phyloP scores from a whole-genome alignment of 768 basidiomycete genomes.

The Phallus indusiatus region DNA sequence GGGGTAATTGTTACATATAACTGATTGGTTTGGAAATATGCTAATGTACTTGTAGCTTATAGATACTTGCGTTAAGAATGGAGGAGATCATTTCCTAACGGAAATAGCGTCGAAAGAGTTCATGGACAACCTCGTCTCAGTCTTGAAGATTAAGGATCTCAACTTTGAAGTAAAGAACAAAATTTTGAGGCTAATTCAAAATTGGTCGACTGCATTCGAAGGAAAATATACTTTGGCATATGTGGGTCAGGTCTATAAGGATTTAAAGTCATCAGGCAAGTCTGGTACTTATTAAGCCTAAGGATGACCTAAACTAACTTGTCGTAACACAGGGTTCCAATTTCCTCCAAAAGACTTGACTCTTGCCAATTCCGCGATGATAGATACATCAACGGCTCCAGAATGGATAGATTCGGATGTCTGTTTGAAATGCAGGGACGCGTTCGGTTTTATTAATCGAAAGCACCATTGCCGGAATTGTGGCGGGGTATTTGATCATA shows the following conservation, averaged over 20 bases:
- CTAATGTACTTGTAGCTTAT: conserved; percentile 45
- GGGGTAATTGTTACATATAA: conserved; percentile 43
- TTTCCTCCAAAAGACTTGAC: conserved; percentile 77
- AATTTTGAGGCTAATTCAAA: conserved; percentile 76
- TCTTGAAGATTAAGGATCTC: conserved; percentile 67
- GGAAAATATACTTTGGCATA: conserved; percentile 67
- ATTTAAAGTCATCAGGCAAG: conserved; percentile 65
- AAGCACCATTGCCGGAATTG: conserved; percentile 99
- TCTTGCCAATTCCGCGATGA: conserved; percentile 70
- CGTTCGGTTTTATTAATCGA: conserved; percentile 91
- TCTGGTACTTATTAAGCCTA: neutral
- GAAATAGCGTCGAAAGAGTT: conserved; percentile 87
- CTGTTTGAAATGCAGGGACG: conserved; percentile 83
- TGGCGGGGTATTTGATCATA: conserved; percentile 92
- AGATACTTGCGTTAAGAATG: conserved; percentile 94
- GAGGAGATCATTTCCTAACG: conserved; percentile 80
- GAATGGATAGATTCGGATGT: conserved; percentile 97
- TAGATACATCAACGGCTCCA: conserved; percentile 84
- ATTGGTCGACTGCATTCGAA: conserved; percentile 88
- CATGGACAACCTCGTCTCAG: conserved; percentile 85
- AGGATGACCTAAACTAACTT: neutral
- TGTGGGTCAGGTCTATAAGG: conserved; percentile 72
- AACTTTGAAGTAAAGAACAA: conserved; percentile 78
- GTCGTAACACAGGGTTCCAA: conserved; percentile 45
- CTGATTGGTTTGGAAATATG: neutral